Percentiles rank a stretch among this genome's conserved stretches.
phyloP scores from a whole-genome alignment of 78 protist species.

The Monocercomonoides exilis region DNA sequence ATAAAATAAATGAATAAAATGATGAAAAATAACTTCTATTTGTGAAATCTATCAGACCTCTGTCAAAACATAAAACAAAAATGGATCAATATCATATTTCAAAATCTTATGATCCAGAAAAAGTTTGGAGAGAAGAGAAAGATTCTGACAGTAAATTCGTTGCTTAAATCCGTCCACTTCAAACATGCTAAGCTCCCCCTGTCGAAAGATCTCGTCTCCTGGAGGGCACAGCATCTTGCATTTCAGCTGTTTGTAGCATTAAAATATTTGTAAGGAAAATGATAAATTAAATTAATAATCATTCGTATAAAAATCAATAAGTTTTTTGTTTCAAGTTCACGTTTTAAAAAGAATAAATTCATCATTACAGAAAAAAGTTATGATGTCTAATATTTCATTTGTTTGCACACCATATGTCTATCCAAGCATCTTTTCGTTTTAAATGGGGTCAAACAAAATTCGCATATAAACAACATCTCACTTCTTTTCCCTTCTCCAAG shows the following conservation, averaged over 20 bases:
- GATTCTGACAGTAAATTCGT: slow-evolving; percentile 79
- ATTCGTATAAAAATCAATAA: no score
- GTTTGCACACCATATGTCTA: neutral
- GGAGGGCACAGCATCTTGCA: no score
- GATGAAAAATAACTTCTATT: no score
- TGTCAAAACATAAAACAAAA: slow-evolving; percentile 50
- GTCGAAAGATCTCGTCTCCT: slow-evolving; percentile 23
- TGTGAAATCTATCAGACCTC: no score
- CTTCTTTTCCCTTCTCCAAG: slow-evolving; percentile 64
- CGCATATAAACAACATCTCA: slow-evolving; percentile 67
- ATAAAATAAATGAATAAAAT: no score
- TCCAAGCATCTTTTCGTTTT: neutral
- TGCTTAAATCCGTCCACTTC: slow-evolving; percentile 82
- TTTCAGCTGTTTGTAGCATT: no score
- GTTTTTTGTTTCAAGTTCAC: no score
- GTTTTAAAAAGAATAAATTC: no score
- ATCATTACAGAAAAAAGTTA: no score
- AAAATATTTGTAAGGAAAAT: no score
- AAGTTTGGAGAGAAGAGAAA: slow-evolving; percentile 83
- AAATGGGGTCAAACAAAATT: slow-evolving; percentile 66
- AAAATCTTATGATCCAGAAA: slow-evolving; percentile 89
- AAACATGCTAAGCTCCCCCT: slow-evolving; percentile 53
- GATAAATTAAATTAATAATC: no score
- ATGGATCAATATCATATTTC: slow-evolving; percentile 85
- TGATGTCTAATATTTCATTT: no score